Evolutionary conservation across 2,329 filamentous ascomycete genomes (phyloP), one percentile per base, ranked within the genome.

Genomic region (Thelonectria blattea): DNA sequence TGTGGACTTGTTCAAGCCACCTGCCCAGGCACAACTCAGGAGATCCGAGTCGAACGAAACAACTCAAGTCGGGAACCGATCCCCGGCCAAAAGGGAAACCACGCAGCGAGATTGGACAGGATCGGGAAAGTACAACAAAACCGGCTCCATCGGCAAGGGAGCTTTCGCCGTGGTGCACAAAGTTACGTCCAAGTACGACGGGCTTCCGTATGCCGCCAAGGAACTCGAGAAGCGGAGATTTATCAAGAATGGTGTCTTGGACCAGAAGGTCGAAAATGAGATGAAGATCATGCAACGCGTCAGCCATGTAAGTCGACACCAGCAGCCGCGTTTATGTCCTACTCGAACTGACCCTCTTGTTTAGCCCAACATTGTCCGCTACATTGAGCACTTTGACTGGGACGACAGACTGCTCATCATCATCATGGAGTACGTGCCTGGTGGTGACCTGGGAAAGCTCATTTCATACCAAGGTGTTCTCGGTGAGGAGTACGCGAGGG

Each of bases 81-180:
- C 64, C 18, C 61, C 67, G 4, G 56, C 63, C 6, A 71, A 70
- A 42, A 69, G 68, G 56, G 73, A 75, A 6, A 58, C 64, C 9
- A 60, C 62, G 45, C 73, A 77, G 74, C 86, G 77, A 76, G 91
- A 80, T 83, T 97, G 92, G 94, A 89, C 88, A 63, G 95, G 95
- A 37, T 93, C 92, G 1, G 82, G 85, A 6, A 88, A 87, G 63
- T 99, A 98, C 78, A 96, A 96, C 71, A 88, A 92, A 22, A 86
- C 92, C 10, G 87, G 88, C 24, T 83, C 87, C 50, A 90, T 99
- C 64, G 95, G 95, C 46, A 95, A 95, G 74, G 95, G 95, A 6
- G 94, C 95, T 3, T 99, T 99, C 79, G 95, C 95, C 5, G 92
- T 89, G 0, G 95, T 99, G 2, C 94, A 97, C 77, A 92, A 93